Percentiles rank a stretch among this genome's conserved stretches.
phyloP scores from a whole-genome alignment of 179 eudicot species.

The Gypsophila paniculata region DNA sequence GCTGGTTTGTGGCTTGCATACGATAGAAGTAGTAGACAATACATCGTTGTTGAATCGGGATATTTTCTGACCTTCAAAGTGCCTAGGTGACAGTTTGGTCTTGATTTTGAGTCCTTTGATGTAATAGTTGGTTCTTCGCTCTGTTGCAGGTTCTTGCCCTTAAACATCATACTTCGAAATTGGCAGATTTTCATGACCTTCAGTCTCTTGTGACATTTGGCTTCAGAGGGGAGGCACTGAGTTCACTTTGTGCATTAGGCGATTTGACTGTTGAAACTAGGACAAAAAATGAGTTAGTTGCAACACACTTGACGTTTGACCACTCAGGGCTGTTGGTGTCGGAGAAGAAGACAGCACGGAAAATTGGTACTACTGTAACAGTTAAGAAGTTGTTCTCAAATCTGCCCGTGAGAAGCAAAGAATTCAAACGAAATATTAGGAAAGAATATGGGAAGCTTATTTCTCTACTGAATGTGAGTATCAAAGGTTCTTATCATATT shows the following conservation, averaged over 20 bases:
- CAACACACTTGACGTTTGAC: conserved; percentile 82
- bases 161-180: conserved; percentile 94
- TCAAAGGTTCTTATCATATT: conserved; percentile 10
- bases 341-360: conserved; percentile 88
- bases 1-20: not conserved
- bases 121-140: not conserved
- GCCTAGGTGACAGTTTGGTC: conserved; percentile 7
- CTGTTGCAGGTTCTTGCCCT: conserved; percentile 71
- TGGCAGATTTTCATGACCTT: conserved; percentile 83
- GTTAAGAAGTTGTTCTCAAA: conserved; percentile 79
- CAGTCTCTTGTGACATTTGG: conserved; percentile 86
- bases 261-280: conserved; percentile 85
- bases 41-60: not conserved
- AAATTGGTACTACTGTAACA: conserved; percentile 90
- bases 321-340: conserved; percentile 59
- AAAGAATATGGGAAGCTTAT: conserved; percentile 91
- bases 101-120: not conserved
- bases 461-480: conserved; percentile 78
- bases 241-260: conserved; percentile 84
- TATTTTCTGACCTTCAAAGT: not conserved
- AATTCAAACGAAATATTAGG: conserved; percentile 78
- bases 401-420: conserved; percentile 92
- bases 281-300: conserved; percentile 69
- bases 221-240: conserved; percentile 95
- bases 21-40: not conserved